Conservation (phyloP, 1,139 yeast species). For the Blastobotrys indianensis region DNA sequence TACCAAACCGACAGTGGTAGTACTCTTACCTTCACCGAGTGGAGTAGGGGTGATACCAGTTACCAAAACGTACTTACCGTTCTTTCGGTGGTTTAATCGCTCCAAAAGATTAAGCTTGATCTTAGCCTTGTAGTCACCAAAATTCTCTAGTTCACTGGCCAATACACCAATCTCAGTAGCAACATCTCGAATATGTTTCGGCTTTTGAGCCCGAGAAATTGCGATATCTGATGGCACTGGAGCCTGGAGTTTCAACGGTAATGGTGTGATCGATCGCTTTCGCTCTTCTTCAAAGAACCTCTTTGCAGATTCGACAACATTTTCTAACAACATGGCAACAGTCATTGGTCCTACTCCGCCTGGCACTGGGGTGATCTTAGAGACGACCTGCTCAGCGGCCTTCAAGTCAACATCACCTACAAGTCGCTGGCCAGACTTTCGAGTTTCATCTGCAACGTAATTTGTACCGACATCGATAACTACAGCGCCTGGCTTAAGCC, state of each 20-base stretch:
- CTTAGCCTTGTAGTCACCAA: slow-evolving; percentile 89
- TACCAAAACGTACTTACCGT: slow-evolving; percentile 88
- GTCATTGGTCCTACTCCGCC: slow-evolving; percentile 99
- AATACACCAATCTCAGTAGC: slow-evolving; percentile 81
- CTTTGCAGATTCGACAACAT: slow-evolving; percentile 79
- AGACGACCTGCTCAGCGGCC: slow-evolving; percentile 58
- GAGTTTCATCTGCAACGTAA: slow-evolving; percentile 68
- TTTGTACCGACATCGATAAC: slow-evolving; percentile 97
- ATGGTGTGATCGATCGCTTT: slow-evolving; percentile 43
- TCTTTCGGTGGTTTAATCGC: slow-evolving; percentile 56
- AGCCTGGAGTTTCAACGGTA: slow-evolving; percentile 55
- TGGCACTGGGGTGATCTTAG: slow-evolving; percentile 92
- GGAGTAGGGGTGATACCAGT: slow-evolving; percentile 99
- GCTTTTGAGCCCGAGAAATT: slow-evolving; percentile 82
- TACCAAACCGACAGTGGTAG: slow-evolving; percentile 96
- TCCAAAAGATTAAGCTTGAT: slow-evolving; percentile 69
- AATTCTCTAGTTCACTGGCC: slow-evolving; percentile 79
- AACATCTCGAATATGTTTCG: slow-evolving; percentile 72
- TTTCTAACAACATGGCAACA: slow-evolving; percentile 87
- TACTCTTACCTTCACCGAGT: slow-evolving; percentile 95
- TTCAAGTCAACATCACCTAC: slow-evolving; percentile 93
- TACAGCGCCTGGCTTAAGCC: slow-evolving; percentile 79
- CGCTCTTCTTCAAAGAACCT: slow-evolving; percentile 29
- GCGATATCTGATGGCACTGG: slow-evolving; percentile 98
- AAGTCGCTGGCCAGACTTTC: slow-evolving; percentile 76